Percentiles rank a stretch among this genome's conserved stretches.
These are phyloP conservation scores for Aspergillus ibericus DNA, from an alignment of 2,329 filamentous ascomycete species.

Conservation along the genomic window DNA sequence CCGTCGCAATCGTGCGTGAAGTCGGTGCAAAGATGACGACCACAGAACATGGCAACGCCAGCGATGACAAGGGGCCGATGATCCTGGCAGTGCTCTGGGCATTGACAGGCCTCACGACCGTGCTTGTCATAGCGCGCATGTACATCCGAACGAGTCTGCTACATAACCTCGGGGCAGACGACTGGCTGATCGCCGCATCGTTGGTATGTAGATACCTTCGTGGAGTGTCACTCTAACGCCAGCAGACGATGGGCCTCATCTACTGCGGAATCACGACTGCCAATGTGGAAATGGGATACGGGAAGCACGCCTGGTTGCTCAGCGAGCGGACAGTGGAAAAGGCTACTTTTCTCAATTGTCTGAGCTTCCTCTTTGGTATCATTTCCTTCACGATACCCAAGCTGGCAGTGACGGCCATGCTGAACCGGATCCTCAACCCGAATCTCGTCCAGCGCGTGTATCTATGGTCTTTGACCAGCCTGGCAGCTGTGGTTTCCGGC, in stretches of 20 bases:
- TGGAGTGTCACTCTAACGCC: neutral
- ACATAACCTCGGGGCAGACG: slow-evolving; percentile 38
- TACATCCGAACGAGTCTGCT: slow-evolving; percentile 34
- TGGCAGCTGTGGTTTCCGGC: slow-evolving; percentile 33
- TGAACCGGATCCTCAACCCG: slow-evolving; percentile 31
- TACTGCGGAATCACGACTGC: slow-evolving; percentile 29
- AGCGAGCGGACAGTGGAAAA: slow-evolving; percentile 26
- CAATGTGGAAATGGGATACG: slow-evolving; percentile 42
- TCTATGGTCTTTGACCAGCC: slow-evolving; percentile 31
- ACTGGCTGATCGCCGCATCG: slow-evolving; percentile 38
- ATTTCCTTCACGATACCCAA: slow-evolving; percentile 32
- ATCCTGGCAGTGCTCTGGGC: slow-evolving; percentile 35
- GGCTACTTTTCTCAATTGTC: slow-evolving; percentile 26
- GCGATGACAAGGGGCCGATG: slow-evolving; percentile 36
- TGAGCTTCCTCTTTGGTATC: slow-evolving; percentile 31
- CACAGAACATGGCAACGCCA: neutral
- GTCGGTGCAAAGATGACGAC: neutral
- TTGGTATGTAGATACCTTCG: slow-evolving; percentile 22
- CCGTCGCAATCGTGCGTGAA: neutral
- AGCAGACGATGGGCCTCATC: slow-evolving; percentile 12
- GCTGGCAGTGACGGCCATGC: slow-evolving; percentile 28
- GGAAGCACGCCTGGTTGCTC: slow-evolving; percentile 40
- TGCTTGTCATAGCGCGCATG: slow-evolving; percentile 36
- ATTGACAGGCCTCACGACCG: slow-evolving; percentile 31
- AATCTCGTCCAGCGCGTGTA: slow-evolving; percentile 13